Evolutionary conservation across 2,329 filamentous ascomycete genomes (phyloP), one percentile per base, ranked within the genome.

Genomic region (Stemphylium vesicarium): DNA sequence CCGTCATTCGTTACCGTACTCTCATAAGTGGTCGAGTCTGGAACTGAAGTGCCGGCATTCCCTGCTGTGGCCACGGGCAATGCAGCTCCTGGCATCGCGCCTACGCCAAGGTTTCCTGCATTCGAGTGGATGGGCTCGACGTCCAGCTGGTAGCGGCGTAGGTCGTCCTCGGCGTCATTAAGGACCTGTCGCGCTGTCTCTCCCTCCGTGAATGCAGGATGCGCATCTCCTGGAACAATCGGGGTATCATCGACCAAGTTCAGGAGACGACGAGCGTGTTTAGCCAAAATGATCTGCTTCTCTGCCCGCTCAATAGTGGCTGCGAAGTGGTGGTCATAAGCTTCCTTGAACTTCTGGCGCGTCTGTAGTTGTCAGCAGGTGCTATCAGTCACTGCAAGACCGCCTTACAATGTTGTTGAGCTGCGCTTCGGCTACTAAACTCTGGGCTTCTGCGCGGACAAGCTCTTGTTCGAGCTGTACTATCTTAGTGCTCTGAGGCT

Each of bases 261-360:
- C 51, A 99, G 77, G 32, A 99, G 84, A 38, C 92, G 88, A 50
- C 92, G 89, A 16, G 92, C 94, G 73, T 98, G 93, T 69, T 90
- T 91, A 53, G 95, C 94, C 13, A 99, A 85, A 56, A 99, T 91
- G 68, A 94, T 90, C 75, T 99, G 95, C 80, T 98, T 98, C 81
- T 98, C 95, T 20, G 92, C 92, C 29, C 94, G 90, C 81, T 99
- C 95, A 66, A 99, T 96, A 16, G 92, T 91, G 55, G 93, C 92
- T 13, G 90, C 86, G 62, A 96, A 91, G 74, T 98, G 92, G 56
- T 90, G 77, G 63, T 93, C 91, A 73, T 94, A 98, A 20, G 95
- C 91, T 77, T 97, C 91, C 79, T 96, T 97, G 78, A 99, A 84
- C 79, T 97, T 98, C 77, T 95, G 90, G 53, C 95, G 90, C 32